Evolutionary conservation across 805 yeast species (phyloP).

Genomic region (Yarrowia sp.): DNA sequence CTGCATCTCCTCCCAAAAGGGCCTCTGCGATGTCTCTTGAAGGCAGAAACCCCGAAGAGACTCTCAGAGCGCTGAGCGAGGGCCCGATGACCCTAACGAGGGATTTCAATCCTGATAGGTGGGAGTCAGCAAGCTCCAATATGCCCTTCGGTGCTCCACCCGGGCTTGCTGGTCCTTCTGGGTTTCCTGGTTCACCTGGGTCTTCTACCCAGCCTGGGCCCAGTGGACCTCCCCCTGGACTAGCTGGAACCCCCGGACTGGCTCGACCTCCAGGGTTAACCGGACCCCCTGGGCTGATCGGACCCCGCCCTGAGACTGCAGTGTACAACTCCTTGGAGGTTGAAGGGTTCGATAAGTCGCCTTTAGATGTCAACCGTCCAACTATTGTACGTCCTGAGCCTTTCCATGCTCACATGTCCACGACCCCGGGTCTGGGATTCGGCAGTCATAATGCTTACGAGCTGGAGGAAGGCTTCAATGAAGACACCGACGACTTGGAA

Average conservation of each 20-base stretch:
- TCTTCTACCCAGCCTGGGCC: not conserved
- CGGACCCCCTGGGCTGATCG: not conserved
- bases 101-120: not conserved
- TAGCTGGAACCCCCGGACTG: not conserved
- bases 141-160: not conserved
- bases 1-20: not conserved
- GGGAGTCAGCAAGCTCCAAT: not conserved
- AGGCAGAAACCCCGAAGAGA: not conserved
- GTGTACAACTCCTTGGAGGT: not conserved
- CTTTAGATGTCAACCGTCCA: not conserved
- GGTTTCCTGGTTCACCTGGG: no score
- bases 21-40: not conserved
- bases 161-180: not conserved
- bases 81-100: constrained; percentile 3
- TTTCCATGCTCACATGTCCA: constrained; percentile 1
- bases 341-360: not conserved
- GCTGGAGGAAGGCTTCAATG: not conserved
- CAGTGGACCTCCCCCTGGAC: not conserved
- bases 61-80: not conserved
- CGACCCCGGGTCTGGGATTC: constrained; percentile 1
- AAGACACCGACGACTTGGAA: not conserved
- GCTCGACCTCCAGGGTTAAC: not conserved
- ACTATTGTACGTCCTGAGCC: not conserved
- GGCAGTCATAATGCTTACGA: not conserved
- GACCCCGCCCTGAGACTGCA: constrained; percentile 5